phyloP scores from a whole-genome alignment of 441 rosid species.

The Populus tomentosa region DNA sequence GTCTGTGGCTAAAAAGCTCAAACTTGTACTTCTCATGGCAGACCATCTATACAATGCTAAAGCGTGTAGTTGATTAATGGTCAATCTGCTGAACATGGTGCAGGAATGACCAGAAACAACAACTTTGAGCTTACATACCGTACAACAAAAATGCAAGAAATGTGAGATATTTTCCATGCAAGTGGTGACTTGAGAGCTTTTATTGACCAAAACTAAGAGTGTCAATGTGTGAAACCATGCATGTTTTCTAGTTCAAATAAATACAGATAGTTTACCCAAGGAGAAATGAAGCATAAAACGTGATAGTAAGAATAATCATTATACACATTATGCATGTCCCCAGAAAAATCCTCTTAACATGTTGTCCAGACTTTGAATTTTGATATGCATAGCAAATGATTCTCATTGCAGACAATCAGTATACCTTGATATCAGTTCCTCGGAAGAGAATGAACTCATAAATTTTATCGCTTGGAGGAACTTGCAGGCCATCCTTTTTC shows the following conservation, averaged over 20 bases:
- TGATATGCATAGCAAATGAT: neutral
- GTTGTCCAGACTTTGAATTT: neutral
- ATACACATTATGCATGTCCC: neutral
- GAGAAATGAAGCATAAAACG: neutral
- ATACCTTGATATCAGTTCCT: constrained; percentile 88
- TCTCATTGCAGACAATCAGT: neutral
- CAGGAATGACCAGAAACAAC: neutral
- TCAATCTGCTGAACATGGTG: neutral
- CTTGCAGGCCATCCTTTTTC: constrained; percentile 71
- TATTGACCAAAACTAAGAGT: neutral
- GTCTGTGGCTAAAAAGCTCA: neutral
- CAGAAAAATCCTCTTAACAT: constrained; percentile 8
- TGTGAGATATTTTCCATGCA: neutral
- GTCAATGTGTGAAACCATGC: neutral
- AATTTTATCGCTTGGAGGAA: constrained; percentile 57
- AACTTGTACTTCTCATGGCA: neutral
- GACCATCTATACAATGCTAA: neutral
- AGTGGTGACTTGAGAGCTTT: neutral
- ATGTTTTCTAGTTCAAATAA: neutral
- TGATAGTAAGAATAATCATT: neutral
- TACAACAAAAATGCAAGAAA: neutral
- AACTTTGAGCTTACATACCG: neutral
- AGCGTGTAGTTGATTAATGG: neutral
- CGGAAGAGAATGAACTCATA: constrained; percentile 81
- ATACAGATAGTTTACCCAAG: neutral